These are phyloP conservation scores for Cardamine resedifolia DNA, from an alignment of 345 rosid genomes.

Conservation along the genomic window DNA sequence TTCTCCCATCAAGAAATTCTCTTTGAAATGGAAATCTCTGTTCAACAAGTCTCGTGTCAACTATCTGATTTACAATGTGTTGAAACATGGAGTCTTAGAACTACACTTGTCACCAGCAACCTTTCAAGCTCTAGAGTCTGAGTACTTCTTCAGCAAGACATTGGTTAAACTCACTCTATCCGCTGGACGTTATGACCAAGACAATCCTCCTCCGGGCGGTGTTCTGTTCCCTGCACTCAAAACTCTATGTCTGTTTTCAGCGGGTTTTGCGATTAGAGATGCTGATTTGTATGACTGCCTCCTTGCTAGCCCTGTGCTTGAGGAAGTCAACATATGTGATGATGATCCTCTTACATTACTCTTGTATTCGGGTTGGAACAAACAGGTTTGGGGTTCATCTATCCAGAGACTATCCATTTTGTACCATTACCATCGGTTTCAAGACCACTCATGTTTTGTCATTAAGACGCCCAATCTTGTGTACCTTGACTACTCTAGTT, in stretches of 20 bases:
- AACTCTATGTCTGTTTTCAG: not conserved
- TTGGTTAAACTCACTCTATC: not conserved
- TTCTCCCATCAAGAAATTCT: not conserved
- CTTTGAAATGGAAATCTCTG: not conserved
- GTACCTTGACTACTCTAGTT: not conserved
- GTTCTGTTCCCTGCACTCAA: conserved; percentile 3
- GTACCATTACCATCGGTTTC: not conserved
- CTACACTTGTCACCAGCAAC: not conserved
- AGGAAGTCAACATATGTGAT: not conserved
- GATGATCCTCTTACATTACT: not conserved
- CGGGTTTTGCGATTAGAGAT: too few species aligned
- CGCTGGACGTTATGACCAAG: not conserved
- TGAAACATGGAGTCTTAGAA: not conserved
- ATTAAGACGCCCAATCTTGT: not conserved
- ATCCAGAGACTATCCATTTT: not conserved
- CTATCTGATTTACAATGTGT: not conserved
- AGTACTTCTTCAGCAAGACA: not conserved
- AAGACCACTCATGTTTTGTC: not conserved
- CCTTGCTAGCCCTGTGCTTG: not conserved
- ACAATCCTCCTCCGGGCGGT: not conserved
- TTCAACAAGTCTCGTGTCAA: not conserved
- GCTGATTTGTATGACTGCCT: not conserved
- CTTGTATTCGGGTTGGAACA: not conserved
- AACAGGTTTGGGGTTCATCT: not conserved
- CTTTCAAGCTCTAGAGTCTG: not conserved